Base-by-base conservation (phyloP, 2,329 filamentous ascomycete species). In the Colletotrichum abscissum region DNA sequence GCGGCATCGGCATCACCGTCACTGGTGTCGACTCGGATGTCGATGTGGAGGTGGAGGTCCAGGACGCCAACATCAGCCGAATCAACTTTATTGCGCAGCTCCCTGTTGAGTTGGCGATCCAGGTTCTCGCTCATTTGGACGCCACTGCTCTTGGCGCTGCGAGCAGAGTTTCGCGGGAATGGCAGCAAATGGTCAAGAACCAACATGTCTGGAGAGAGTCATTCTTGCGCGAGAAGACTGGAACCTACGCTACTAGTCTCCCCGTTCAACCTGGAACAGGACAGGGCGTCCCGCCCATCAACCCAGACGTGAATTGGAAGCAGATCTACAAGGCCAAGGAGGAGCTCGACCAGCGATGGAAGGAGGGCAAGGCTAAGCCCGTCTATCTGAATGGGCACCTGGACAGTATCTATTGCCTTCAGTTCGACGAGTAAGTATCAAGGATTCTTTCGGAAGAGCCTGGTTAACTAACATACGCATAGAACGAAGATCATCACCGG, bases 321-420 rank as follows among this genome's bases (percentile, higher is more conserved):
- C 89, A 91, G 76, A 94, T 98, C 80, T 98, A 95, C 82, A 88
- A 91, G 77, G 92, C 94, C 57, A 92, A 94, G 77, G 89, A 92
- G 73, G 89, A 93, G 75, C 88, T 99, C 74, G 92, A 95, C 77
- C 86, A 88, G 76, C 91, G 94, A 75, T 99, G 97, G 97, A 92
- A 90, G 78, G 86, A 92, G 63, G 93, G 94, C 69, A 92, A 92
- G 76, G 94, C 95, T 9, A 92, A 91, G 58, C 92, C 95, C 0
- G 91, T 97, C 69, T 98, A 98, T 82, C 88, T 99, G 26, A 95
- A 97, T 78, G 97, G 97, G 2, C 97, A 99, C 81, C 92, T 92
- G 30, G 97, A 99, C 82, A 98, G 95, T 76, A 97, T 99, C 70
- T 99, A 99, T 84, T 99, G 97, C 82, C 90, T 97, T 69, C 97